These are phyloP conservation scores for Scytalidium lignicola DNA, from an alignment of 2,329 filamentous ascomycete species.

Conservation along the genomic window DNA sequence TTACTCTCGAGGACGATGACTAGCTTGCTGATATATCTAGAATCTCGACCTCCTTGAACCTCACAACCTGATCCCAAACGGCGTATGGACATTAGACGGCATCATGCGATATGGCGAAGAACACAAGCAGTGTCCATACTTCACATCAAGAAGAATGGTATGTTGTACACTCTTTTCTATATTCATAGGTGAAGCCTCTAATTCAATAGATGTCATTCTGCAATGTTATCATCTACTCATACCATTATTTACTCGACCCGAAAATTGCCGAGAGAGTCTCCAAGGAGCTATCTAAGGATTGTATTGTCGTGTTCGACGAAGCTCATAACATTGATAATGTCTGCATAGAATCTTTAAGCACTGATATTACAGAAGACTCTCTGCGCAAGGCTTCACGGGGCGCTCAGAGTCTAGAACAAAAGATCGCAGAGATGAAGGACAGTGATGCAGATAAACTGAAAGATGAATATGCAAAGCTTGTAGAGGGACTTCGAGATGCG, in stretches of 20 bases:
- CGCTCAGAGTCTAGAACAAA: conserved; percentile 83
- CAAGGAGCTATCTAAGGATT: conserved; percentile 93
- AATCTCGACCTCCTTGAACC: conserved; percentile 94
- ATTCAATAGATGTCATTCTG: conserved; percentile 82
- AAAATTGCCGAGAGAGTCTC: conserved; percentile 97
- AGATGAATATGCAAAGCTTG: conserved; percentile 90
- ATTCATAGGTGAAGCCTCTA: conserved; percentile 5
- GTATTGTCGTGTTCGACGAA: conserved; percentile 97
- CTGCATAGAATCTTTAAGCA: conserved; percentile 95
- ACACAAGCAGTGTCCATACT: conserved; percentile 96
- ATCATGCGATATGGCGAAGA: conserved; percentile 87
- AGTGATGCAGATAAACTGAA: conserved; percentile 92
- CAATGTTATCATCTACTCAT: conserved; percentile 99
- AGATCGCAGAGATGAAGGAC: conserved; percentile 91
- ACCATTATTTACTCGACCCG: conserved; percentile 94
- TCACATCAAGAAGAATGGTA: conserved; percentile 90
- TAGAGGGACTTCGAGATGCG: conserved; percentile 82
- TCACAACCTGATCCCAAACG: conserved; percentile 88
- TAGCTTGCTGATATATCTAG: conserved; percentile 36
- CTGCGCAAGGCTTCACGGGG: conserved; percentile 85
- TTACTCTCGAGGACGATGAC: not conserved
- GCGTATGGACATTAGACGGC: conserved; percentile 92
- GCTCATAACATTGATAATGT: conserved; percentile 99
- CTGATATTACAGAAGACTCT: conserved; percentile 94
- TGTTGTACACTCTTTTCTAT: conserved; percentile 18